Percentiles rank a stretch among this genome's conserved stretches.
These are phyloP conservation scores for Didymella pomorum DNA, from an alignment of 2,329 filamentous ascomycete genomes.

Conservation along the genomic window DNA sequence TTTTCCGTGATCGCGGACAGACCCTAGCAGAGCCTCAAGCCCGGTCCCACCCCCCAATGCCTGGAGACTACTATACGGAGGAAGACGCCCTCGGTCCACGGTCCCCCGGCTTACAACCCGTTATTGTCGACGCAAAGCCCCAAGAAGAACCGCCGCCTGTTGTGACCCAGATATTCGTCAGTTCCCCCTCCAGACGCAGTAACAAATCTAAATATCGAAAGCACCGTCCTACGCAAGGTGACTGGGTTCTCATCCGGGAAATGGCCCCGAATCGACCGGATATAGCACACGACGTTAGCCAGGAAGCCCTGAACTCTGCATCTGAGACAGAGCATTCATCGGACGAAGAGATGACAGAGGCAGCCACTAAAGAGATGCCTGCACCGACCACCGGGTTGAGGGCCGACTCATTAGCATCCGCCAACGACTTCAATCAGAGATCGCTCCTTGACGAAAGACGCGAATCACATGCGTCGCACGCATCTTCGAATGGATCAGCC, in stretches of 20 bases:
- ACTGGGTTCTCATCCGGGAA: constrained; percentile 71
- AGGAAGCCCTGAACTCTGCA: constrained; percentile 58
- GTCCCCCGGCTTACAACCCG: constrained; percentile 53
- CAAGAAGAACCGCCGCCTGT: constrained; percentile 60
- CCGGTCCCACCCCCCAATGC: constrained; percentile 40
- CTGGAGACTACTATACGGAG: constrained; percentile 58
- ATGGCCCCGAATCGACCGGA: constrained; percentile 72
- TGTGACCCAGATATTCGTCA: constrained; percentile 43
- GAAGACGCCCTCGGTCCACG: constrained; percentile 56
- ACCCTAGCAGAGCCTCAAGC: constrained; percentile 24
- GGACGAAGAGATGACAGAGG: constrained; percentile 51
- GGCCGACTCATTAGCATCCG: constrained; percentile 14
- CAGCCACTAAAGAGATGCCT: constrained; percentile 9
- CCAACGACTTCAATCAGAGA: constrained; percentile 2
- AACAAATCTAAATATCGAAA: constrained; percentile 60
- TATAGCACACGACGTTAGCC: constrained; percentile 65
- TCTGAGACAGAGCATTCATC: constrained; percentile 53
- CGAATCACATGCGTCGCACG: constrained; percentile 19
- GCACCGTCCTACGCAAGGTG: constrained; percentile 65
- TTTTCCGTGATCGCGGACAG: constrained; percentile 8
- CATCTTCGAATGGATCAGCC: constrained; percentile 17
- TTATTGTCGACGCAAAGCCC: constrained; percentile 57
- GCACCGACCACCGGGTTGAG: constrained; percentile 1
- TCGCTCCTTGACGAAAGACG: constrained; percentile 10
- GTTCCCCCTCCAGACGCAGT: constrained; percentile 58